Evolutionary conservation across 192 early-diverging fungal genomes (phyloP).

Genomic region (Geranomyces variabilis): DNA sequence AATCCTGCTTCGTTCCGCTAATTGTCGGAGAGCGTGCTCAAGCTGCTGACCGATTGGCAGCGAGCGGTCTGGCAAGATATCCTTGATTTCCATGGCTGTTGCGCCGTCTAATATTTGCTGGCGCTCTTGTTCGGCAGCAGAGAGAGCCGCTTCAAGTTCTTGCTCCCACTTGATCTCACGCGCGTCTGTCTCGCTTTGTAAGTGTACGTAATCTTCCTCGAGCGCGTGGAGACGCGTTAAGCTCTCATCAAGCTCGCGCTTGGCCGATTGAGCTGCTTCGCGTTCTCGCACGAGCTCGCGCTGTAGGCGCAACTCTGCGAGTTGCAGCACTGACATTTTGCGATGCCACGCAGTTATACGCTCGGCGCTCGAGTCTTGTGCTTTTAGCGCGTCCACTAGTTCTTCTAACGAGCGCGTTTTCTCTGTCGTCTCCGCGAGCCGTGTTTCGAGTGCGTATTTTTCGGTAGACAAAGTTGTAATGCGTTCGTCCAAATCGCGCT

Average conservation of each 20-base stretch:
- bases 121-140: slow-evolving; percentile 49
- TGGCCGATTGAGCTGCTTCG: slow-evolving; percentile 29
- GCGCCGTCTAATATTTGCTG: slow-evolving; percentile 49
- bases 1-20: slow-evolving; percentile 45
- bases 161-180: slow-evolving; percentile 54
- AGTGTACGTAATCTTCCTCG: slow-evolving; percentile 16
- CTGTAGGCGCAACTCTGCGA: slow-evolving; percentile 41
- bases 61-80: slow-evolving; percentile 44
- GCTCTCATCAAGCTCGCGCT: slow-evolving; percentile 34
- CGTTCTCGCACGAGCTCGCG: slow-evolving; percentile 41
- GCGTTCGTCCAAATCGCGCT: slow-evolving; percentile 26
- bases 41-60: slow-evolving; percentile 58
- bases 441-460: slow-evolving; percentile 15
- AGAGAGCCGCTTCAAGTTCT: slow-evolving; percentile 47
- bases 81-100: slow-evolving; percentile 40
- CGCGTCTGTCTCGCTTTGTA: slow-evolving; percentile 45
- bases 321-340: slow-evolving; percentile 45
- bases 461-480: slow-evolving; percentile 17
- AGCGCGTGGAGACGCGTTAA: slow-evolving; percentile 7
- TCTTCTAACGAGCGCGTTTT: slow-evolving; percentile 32
- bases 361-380: slow-evolving; percentile 21
- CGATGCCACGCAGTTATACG: slow-evolving; percentile 53
- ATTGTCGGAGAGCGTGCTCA: slow-evolving; percentile 45
- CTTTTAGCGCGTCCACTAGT: slow-evolving; percentile 44
- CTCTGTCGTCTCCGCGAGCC: slow-evolving; percentile 32